A percentile compares a stretch with the other conserved stretches of the same genome.
Evolutionary conservation across 2,329 filamentous ascomycete species (phyloP).

Genomic region (Fusarium veterinarium): DNA sequence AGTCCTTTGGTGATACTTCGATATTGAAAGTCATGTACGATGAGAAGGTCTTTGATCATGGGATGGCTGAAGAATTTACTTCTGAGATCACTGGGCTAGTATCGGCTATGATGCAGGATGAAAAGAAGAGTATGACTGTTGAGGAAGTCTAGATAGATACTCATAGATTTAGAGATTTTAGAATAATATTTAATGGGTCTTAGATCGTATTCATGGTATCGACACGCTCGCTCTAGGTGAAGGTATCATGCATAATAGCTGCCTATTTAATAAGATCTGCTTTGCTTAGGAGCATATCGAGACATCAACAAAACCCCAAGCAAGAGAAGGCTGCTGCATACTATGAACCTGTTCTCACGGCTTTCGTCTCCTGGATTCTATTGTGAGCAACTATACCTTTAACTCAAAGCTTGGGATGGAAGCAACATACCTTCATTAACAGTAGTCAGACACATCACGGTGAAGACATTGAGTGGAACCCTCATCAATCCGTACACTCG

Average conservation of each 20-base stretch:
- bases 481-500: background rate
- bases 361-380: background rate
- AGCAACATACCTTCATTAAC: background rate
- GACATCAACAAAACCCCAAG: background rate
- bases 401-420: fast-evolving
- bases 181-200: background rate
- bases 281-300: background rate
- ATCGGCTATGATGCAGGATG: background rate
- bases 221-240: background rate
- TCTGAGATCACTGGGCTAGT: background rate
- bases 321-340: background rate
- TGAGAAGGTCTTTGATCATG: background rate
- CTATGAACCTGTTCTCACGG: background rate
- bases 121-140: fast-evolving
- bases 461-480: background rate
- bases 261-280: background rate
- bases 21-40: background rate
- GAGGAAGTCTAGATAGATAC: background rate
- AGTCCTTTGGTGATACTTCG: background rate
- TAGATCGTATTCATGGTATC: fast-evolving
- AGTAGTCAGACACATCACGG: background rate
- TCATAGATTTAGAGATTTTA: background rate
- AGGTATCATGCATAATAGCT: fast-evolving
- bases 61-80: background rate
- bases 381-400: fast-evolving